Base-by-base conservation (phyloP, 768 basidiomycete genomes). In the Trametes meyenii region DNA sequence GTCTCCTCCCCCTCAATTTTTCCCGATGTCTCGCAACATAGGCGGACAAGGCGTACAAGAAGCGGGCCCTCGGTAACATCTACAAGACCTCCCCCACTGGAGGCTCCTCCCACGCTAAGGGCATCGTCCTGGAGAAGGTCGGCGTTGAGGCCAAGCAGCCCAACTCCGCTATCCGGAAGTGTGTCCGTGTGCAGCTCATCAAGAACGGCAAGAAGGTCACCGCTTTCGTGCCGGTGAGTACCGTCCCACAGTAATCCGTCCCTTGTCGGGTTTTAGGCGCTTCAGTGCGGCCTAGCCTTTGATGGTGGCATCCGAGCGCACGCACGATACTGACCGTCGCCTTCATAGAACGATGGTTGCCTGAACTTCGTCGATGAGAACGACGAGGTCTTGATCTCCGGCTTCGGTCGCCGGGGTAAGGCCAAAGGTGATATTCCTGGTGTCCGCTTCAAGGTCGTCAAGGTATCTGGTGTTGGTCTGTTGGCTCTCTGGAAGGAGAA, bases 131-230 rank as follows among this genome's bases (percentile, higher is more conserved):
- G 63, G 97, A 99, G 82, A 99, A 99, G 84, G 95, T 99, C 73
- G 97, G 97, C 75, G 96, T 99, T 66, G 97, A 99, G 83, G 96
- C 97, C 75, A 99, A 99, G 81, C 97, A 99, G 79, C 97, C 97
- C 81, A 99, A 99, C 86, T 99, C 97, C 75, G 97, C 97, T 76
- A 98, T 99, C 79, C 95, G 97, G 78, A 99, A 99, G 79, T 99
- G 97, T 83, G 97, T 99, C 69, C 94, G 97, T 82, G 97, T 99
- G 65, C 97, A 99, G 74, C 85, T 99, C 70, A 98, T 99, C 78
- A 99, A 99, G 87, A 99, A 99, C 82, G 97, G 97, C 68, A 99
- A 99, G 90, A 98, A 98, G 78, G 96, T 99, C 75, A 98, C 96
- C 66, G 97, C 97, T 73, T 99, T 99, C 89, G 97, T 98, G 42